phyloP scores from a whole-genome alignment of 495 filamentous ascomycete species.

The Xylaria curta region DNA sequence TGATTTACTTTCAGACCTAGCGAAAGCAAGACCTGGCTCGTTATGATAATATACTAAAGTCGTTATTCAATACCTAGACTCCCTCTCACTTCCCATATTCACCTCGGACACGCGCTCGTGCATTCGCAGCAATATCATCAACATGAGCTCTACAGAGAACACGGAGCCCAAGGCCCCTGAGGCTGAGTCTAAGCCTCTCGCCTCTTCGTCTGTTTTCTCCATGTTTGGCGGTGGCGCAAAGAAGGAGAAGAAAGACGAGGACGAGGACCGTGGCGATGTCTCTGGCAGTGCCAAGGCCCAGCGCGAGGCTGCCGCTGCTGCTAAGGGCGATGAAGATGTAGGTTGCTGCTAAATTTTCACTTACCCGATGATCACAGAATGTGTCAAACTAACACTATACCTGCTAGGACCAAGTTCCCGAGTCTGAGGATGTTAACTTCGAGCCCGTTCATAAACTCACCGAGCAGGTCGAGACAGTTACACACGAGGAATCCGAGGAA shows the following conservation, averaged over 20 bases:
- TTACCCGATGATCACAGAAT: not conserved
- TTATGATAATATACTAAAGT: conserved; percentile 8
- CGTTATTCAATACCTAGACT: not conserved
- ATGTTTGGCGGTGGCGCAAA: conserved; percentile 98
- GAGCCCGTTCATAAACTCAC: conserved; percentile 94
- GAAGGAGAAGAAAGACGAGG: conserved; percentile 78
- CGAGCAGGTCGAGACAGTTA: conserved; percentile 95
- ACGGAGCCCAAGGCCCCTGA: conserved; percentile 48
- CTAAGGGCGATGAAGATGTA: conserved; percentile 53
- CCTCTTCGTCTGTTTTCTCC: conserved; percentile 73
- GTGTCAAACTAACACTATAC: conserved; percentile 12
- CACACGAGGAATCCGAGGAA: conserved; percentile 98
- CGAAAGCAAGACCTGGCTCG: not conserved
- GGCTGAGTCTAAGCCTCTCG: conserved; percentile 47
- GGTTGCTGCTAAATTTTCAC: conserved; percentile 18
- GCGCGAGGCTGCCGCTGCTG: conserved; percentile 69
- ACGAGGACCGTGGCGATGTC: conserved; percentile 73
- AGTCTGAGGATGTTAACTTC: conserved; percentile 93
- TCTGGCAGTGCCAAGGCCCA: conserved; percentile 87
- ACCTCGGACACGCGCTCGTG: not conserved
- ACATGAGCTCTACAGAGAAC: conserved; percentile 52
- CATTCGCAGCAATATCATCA: conserved; percentile 26
- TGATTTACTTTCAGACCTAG: not conserved
- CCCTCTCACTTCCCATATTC: not conserved
- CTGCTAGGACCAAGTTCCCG: conserved; percentile 70